phyloP scores from a whole-genome alignment of 2,329 filamentous ascomycete genomes.

The Hymenoscyphus albidus region DNA sequence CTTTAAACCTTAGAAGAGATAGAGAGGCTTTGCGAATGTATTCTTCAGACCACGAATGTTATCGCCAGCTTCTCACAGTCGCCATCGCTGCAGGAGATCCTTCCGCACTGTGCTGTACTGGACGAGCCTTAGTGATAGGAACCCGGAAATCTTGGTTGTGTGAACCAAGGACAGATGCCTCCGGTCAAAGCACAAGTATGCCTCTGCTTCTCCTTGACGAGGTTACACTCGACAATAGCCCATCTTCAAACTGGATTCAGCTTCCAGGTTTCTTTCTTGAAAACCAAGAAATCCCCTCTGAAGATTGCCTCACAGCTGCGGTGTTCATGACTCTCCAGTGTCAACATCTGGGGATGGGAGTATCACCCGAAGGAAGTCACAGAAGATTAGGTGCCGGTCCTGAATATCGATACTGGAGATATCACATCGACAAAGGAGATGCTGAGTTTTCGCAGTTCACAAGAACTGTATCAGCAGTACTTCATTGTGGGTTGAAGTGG shows the following conservation, averaged over 20 bases:
- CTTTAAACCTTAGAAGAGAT: conserved; percentile 8
- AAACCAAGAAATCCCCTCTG: background rate
- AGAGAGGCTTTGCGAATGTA: background rate
- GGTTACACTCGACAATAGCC: background rate
- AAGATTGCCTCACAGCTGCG: background rate
- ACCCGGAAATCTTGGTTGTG: conserved; percentile 2
- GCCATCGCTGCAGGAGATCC: conserved; percentile 10
- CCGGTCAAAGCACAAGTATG: background rate
- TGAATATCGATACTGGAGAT: conserved; percentile 1
- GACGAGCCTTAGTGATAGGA: background rate
- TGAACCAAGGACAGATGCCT: background rate
- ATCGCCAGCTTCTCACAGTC: conserved; percentile 10
- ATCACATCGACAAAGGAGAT: background rate
- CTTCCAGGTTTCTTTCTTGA: background rate
- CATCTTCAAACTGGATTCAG: conserved; percentile 5
- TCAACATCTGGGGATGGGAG: background rate
- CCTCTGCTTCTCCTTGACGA: background rate
- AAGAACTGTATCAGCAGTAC: background rate
- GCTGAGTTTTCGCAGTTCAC: background rate
- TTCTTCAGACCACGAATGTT: conserved; percentile 9
- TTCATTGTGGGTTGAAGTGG: conserved; percentile 4
- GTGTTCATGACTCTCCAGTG: background rate
- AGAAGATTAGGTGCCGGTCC: background rate
- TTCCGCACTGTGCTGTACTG: conserved; percentile 4
- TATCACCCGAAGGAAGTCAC: background rate